Base-by-base conservation (phyloP, 1,139 yeast species). In the Meyerozyma guilliermondii region DNA sequence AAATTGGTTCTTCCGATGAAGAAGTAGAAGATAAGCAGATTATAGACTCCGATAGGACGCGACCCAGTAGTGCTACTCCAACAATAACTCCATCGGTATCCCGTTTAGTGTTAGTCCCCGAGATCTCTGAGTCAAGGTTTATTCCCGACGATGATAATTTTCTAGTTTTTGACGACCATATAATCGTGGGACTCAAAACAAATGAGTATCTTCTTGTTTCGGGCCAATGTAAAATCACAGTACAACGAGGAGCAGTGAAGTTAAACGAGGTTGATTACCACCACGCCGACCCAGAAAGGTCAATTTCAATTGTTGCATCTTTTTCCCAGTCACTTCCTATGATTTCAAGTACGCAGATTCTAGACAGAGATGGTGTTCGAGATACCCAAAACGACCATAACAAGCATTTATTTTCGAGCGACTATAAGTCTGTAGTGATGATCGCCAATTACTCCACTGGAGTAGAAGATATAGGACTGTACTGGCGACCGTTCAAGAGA, bases 231-330 rank as follows among this genome's bases (percentile, higher is more conserved):
- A 55, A 50, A 7, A 41, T 87, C 20, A 63, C 65, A 6, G 66
- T 87, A 0, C 68, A 76, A 41, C 66, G 78, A 52, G 96, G 96
- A 13, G 78, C 82, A 0, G 55, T 69, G 0, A 56, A 81, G 9
- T 67, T 84, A 39, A 84, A 85, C 29, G 72, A 77, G 3, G 64
- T 68, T 11, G 78, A 74, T 51, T 72, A 71, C 47, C 64, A 81
- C 1, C 59, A 66, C 27, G 56, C 66, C 18, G 47, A 53, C 4
- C 52, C 56, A 0, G 55, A 66, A 28, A 47, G 41, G 16, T 4
- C 30, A 3, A 55, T 54, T 33, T 52, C 56, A 1, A 62, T 81
- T 9, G 59, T 76, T 46, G 81, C 85, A 17, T 78, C 88, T 0
- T 57, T 68, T 10, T 63, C 81, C 0, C 73, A 71, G 30, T 71